Evolutionary conservation across 1,284 basidiomycete genomes (phyloP).

Genomic region (Apiotrichum porosum): DNA sequence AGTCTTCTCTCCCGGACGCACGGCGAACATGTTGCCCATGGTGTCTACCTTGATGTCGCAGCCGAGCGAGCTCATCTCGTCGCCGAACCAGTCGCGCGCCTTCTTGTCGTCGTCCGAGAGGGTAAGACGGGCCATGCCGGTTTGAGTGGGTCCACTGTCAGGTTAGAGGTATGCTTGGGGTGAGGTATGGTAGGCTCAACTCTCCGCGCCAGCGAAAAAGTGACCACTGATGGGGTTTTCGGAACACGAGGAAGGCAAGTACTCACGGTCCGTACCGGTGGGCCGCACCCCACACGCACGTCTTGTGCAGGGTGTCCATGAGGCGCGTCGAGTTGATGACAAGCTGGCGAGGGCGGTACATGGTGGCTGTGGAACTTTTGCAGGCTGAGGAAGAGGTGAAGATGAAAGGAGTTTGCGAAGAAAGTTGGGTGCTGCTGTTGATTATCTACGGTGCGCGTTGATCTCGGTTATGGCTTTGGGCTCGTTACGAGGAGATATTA

Average conservation of each 20-base stretch:
- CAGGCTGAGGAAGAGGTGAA: too few species aligned
- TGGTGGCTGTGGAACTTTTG: too few species aligned
- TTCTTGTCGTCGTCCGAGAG: constrained; percentile 33
- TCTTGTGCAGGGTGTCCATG: constrained; percentile 29
- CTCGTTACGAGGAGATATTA: not conserved
- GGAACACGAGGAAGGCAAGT: not conserved
- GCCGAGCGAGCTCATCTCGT: constrained; percentile 29
- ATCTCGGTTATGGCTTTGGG: too few species aligned
- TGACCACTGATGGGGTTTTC: too few species aligned
- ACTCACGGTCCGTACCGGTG: constrained; percentile 4
- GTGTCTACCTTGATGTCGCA: constrained; percentile 31
- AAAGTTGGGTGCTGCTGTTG: not conserved
- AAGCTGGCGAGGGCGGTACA: constrained; percentile 6
- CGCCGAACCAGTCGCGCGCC: constrained; percentile 35
- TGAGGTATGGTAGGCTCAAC: not conserved
- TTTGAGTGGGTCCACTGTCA: constrained; percentile 9
- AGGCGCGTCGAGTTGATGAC: constrained; percentile 24
- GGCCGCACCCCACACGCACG: constrained; percentile 26
- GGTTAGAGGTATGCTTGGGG: not conserved
- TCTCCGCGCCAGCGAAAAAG: too few species aligned
- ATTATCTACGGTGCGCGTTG: too few species aligned
- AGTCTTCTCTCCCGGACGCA: constrained; percentile 21
- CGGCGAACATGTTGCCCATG: constrained; percentile 44
- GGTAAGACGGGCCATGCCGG: constrained; percentile 23
- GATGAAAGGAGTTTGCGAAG: too few species aligned